Base-by-base conservation (phyloP, 2,329 filamentous ascomycete species). In the Pseudonectria buxi region DNA sequence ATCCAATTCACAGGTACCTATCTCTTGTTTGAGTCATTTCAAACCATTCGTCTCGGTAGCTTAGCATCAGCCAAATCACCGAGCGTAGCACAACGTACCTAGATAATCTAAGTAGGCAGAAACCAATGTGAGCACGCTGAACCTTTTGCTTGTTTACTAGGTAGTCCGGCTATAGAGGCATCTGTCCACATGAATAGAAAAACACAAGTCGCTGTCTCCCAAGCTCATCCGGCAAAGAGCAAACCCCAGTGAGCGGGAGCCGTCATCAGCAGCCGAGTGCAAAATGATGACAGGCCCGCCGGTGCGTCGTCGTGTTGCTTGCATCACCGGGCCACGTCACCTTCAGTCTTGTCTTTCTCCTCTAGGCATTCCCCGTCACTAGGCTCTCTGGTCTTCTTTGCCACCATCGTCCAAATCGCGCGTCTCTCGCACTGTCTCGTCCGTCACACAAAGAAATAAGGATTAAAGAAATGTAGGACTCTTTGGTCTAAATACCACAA, bases 381-480 rank as follows among this genome's bases (percentile, higher is more conserved):
- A 43, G 36, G 30, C 28, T 44, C 26, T 13, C 26, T 12, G n/a
- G 26, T 29, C 12, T 12, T 4, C 32, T 28, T 28, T 27, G 28
- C 18, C 30, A 13, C 16, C 30, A 13, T 15, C 28, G 10, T 30
- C 26, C 26, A 7, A 13, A 28, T 28, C 18, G 18, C 18, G 9
- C 7, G 7, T 28, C 26, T n/a, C 26, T n/a, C n/a, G n/a, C 26
- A 4, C n/a, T 28, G n/a, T 4, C 26, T 28, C 29, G 14, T 22
- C 22, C 26, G 26, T 14, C 14, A 12, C n/a, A 11, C 41, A 36
- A 16, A 16, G 32, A 37, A 31, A 35, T 41, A 37, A 49, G 47
- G 49, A 61, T 59, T 60, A 61, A 55, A 49, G 55, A 61, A 50
- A 61, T 57, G 53, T 58, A 58, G 50, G 54, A 59, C 54, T 53